These are phyloP conservation scores for Chalciporus sp. DNA, from an alignment of 1,284 basidiomycete genomes.

Conservation along the genomic window DNA sequence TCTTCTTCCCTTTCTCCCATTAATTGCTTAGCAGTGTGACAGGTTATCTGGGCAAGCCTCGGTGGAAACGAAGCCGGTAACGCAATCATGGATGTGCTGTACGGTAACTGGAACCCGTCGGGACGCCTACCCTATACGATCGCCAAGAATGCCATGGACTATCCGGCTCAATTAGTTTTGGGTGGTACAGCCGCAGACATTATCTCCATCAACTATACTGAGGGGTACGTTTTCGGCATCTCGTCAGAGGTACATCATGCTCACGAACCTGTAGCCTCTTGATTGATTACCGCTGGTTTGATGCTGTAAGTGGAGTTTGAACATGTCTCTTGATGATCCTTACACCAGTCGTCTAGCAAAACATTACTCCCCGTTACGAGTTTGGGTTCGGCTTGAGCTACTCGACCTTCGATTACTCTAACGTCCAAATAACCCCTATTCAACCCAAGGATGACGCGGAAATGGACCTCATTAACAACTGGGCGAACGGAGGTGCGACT, in stretches of 20 bases:
- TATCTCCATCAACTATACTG: slow-evolving; percentile 38
- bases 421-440: slow-evolving; percentile 49
- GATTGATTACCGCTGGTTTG: slow-evolving; percentile 64
- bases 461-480: slow-evolving; percentile 45
- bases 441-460: slow-evolving; percentile 36
- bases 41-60: slow-evolving; percentile 50
- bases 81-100: slow-evolving; percentile 44
- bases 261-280: slow-evolving; percentile 38
- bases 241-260: background rate
- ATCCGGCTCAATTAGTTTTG: slow-evolving; percentile 36
- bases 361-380: slow-evolving; percentile 59
- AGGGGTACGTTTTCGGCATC: slow-evolving; percentile 37
- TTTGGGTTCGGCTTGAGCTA: slow-evolving; percentile 77
- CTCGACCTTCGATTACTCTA: slow-evolving; percentile 73
- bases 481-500: slow-evolving; percentile 54
- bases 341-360: slow-evolving; percentile 21
- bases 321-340: background rate
- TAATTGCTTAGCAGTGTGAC: background rate
- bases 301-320: slow-evolving; percentile 29
- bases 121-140: slow-evolving; percentile 63
- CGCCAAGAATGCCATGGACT: slow-evolving; percentile 43
- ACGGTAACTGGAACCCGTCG: slow-evolving; percentile 53
- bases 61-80: slow-evolving; percentile 64
- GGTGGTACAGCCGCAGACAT: slow-evolving; percentile 29
- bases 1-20: background rate